These are phyloP conservation scores for Kodamaea fungicola DNA, from an alignment of 1,139 yeast genomes.

Conservation along the genomic window DNA sequence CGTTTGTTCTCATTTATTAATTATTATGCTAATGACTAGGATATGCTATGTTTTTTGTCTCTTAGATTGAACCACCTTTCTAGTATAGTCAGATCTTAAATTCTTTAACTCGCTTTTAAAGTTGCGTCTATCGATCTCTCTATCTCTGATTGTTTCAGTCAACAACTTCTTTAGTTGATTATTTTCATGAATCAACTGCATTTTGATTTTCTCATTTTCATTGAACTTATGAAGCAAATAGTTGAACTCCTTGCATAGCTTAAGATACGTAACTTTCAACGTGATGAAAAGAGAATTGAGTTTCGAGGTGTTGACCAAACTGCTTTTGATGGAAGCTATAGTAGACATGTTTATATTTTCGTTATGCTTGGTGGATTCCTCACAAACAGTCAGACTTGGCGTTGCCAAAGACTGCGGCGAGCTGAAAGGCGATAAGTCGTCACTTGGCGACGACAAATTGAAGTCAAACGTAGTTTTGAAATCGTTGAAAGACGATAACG, in stretches of 20 bases:
- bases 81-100: slow-evolving; percentile 2
- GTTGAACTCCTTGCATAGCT: slow-evolving; percentile 37
- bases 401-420: slow-evolving; percentile 12
- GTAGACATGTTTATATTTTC: slow-evolving; percentile 16
- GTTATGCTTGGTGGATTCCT: slow-evolving; percentile 1
- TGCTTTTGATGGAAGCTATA: slow-evolving; percentile 22
- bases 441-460: slow-evolving; percentile 8
- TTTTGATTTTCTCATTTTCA: slow-evolving; percentile 32
- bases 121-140: slow-evolving; percentile 13
- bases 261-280: slow-evolving; percentile 32
- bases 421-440: slow-evolving; percentile 16
- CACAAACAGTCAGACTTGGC: slow-evolving; percentile 2
- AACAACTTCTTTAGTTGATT: slow-evolving; percentile 28
- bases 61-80: slow-evolving; percentile 1
- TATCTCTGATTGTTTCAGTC: slow-evolving; percentile 24
- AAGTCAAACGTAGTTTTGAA: slow-evolving; percentile 11
- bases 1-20: background rate
- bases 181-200: slow-evolving; percentile 34
- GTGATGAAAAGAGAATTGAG: slow-evolving; percentile 29
- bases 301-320: slow-evolving; percentile 27
- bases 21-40: background rate
- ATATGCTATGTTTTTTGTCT: background rate
- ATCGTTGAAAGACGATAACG: slow-evolving; percentile 17
- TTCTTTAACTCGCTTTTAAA: slow-evolving; percentile 6
- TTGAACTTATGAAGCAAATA: slow-evolving; percentile 32